These are phyloP conservation scores for Eruca vesicaria DNA, from an alignment of 441 rosid genomes.

Conservation along the genomic window DNA sequence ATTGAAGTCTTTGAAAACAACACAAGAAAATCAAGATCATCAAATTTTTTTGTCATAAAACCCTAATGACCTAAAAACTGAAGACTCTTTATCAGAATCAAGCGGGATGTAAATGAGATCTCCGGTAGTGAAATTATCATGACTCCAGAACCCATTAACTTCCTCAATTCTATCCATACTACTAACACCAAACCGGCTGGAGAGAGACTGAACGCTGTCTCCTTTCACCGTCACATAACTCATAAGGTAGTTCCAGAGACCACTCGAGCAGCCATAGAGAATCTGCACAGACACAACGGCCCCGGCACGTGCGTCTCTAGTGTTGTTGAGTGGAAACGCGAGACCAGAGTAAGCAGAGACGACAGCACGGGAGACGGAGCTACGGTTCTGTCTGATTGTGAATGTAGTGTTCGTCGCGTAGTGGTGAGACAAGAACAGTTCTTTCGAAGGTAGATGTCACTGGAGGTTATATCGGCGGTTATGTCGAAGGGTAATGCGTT, in stretches of 20 bases:
- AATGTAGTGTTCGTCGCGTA: slow-evolving; percentile 78
- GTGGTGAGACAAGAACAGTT: slow-evolving; percentile 85
- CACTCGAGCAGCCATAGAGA: slow-evolving; percentile 94
- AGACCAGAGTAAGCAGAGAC: slow-evolving; percentile 77
- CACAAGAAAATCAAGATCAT: no score
- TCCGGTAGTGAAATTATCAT: slow-evolving; percentile 81
- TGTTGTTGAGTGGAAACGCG: slow-evolving; percentile 55
- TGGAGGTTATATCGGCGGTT: slow-evolving; percentile 47
- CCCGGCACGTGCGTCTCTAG: slow-evolving; percentile 57
- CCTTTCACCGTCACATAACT: slow-evolving; percentile 78
- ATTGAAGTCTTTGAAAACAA: neutral
- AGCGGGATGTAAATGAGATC: slow-evolving; percentile 76
- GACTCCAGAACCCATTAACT: slow-evolving; percentile 71
- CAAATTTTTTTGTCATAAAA: no score
- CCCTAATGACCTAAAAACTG: no score
- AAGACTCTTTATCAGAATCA: slow-evolving; percentile 60
- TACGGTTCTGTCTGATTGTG: slow-evolving; percentile 62
- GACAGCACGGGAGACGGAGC: slow-evolving; percentile 62
- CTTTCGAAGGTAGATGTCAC: slow-evolving; percentile 70
- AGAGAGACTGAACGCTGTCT: slow-evolving; percentile 75
- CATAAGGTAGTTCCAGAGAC: slow-evolving; percentile 95
- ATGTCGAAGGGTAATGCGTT: slow-evolving; percentile 71
- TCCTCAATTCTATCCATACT: slow-evolving; percentile 88
- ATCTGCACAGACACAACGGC: slow-evolving; percentile 81
- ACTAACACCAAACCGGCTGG: slow-evolving; percentile 91